Evolutionary conservation across 31 red algal species (phyloP), one percentile per base, ranked within the genome.

Genomic region (Endocladia muricata): DNA sequence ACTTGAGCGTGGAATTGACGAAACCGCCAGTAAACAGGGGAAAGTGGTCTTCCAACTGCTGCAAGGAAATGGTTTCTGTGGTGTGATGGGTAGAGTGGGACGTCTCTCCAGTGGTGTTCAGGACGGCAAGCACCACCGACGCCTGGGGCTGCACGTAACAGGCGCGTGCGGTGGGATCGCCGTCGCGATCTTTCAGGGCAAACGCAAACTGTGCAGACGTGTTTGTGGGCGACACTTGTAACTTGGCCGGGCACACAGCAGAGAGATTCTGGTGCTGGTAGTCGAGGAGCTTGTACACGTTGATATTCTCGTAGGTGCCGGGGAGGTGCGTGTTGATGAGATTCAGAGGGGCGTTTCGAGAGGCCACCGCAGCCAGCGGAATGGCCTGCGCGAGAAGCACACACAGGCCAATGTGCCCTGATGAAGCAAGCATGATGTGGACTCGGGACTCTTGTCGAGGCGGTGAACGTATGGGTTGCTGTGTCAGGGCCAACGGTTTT

Each of bases 1-100:
- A 67, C 39, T 36, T 37, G 19, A 67, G 61, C 6, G 61, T 26
- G 9, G 32, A 34, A 67, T 67, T 15, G 9, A 34, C 34, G 33
- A 67, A 67, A 33, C 39, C 39, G 6, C 61, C 61, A 36, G 39
- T 36, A 15, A 67, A 67, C 5, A 34, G 32, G 5, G 61, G 61
- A 36, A 11, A 67, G 61, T 67, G 33, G 61, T 29, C 39, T 15
- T 67, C 61, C 23, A 67, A 32, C n/a, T 67, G 32, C 21, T n/a
- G 19, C 34, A 32, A 4, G n/a, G 61, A 36, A n/a, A 34, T 35
- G 6, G 33, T 29, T 4, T 35, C 61, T 3, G 25, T 19, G 21
- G 19, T 5, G 21, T 23, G 6, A 21, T 4, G 26, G 3, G 61
- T 4, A 33, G 7, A 21, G 33, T 33, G 32, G 9, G 61, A 29